Base-by-base conservation (phyloP, 2,329 filamentous ascomycete species). In the Stagonosporopsis cucurbitacearum region DNA sequence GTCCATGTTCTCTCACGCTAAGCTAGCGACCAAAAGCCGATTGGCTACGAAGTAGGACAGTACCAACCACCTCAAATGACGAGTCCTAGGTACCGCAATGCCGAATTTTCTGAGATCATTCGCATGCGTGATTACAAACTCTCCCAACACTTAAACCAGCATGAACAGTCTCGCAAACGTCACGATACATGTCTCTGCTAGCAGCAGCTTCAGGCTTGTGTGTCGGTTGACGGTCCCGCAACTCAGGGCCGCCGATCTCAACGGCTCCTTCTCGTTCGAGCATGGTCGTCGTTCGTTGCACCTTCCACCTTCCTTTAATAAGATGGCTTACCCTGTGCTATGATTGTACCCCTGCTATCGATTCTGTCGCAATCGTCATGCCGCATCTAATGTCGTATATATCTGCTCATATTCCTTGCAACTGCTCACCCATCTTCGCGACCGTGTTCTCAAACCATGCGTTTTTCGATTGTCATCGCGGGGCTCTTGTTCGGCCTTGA, bases 221-320 rank as follows among this genome's bases (percentile, higher is more conserved):
- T 48, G 53, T 25, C 52, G 53, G 36, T 23, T 40, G 51, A 58
- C 49, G 54, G 52, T 48, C 50, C 56, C 58, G 51, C 53, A 52
- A 17, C 43, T 49, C 22, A 52, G 49, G 33, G 39, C 44, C 50
- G 60, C 53, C 55, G 62, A 68, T 68, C 59, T 47, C 50, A 53
- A 39, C 50, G 22, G 59, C 67, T 64, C 68, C 68, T 72, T 60
- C 69, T 69, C 20, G 15, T 58, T 71, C 28, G 40, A 66, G 69
- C 45, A 49, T 64, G 61, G 65, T 60, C 47, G 41, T 50, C 52
- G 49, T 39, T 58, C 43, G 49, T 55, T 62, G 52, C 56, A 53
- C 58, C 59, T 61, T 53, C 61, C 58, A 70, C 69, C 68, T 72
- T 68, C 69, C 68, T 39, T 39, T 70, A 66, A 44, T 49, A 67